Conservation (phyloP, 108 stramenopile species). For the Cyclotella choctawhatcheeana region DNA sequence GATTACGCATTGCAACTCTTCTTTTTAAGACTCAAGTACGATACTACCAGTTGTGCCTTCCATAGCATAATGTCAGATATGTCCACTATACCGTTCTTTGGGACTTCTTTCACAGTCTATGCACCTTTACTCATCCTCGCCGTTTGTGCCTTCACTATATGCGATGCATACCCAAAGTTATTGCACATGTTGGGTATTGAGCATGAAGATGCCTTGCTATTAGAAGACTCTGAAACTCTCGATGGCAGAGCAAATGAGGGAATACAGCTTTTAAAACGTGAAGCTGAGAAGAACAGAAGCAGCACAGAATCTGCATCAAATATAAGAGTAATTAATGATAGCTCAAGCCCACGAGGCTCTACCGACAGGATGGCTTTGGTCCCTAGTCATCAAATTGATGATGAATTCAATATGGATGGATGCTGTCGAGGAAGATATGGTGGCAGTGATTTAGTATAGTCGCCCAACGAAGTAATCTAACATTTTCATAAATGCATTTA, state of each 20-base stretch:
- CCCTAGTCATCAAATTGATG: not conserved
- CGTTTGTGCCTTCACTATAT: slow-evolving; percentile 57
- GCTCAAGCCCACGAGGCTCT: not conserved
- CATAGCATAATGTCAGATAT: slow-evolving; percentile 57
- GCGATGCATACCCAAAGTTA: slow-evolving; percentile 57
- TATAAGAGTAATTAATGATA: not conserved
- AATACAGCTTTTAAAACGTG: slow-evolving; percentile 53
- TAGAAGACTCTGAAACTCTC: slow-evolving; percentile 53
- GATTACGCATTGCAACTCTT: not conserved
- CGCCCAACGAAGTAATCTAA: not conserved
- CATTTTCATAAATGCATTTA: not conserved
- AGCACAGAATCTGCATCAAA: too few relatives aligned
- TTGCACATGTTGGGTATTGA: slow-evolving; percentile 57
- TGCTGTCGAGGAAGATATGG: not conserved
- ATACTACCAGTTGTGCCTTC: slow-evolving; percentile 54
- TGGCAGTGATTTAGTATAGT: not conserved
- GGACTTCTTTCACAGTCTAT: slow-evolving; percentile 63
- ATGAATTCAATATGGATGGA: not conserved
- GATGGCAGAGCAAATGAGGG: slow-evolving; percentile 62
- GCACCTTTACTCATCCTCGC: slow-evolving; percentile 60
- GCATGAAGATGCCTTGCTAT: slow-evolving; percentile 62
- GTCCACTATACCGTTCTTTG: slow-evolving; percentile 67
- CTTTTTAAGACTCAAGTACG: slow-evolving; percentile 57
- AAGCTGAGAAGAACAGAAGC: slow-evolving; percentile 31
- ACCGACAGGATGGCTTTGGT: not conserved